phyloP scores from a whole-genome alignment of 495 filamentous ascomycete species.

The Aspergillus affinis region DNA sequence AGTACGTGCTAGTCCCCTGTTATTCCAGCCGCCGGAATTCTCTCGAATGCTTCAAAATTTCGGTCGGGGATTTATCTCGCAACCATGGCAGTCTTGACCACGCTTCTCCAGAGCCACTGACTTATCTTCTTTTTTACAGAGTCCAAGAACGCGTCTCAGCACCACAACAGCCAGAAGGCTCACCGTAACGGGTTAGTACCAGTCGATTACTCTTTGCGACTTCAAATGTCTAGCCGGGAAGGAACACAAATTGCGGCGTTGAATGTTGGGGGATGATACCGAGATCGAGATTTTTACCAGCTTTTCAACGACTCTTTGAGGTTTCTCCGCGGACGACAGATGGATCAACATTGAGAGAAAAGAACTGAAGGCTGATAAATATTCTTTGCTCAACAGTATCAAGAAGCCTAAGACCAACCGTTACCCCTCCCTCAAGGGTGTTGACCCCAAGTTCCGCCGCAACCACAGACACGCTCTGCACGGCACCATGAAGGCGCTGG shows the following conservation, averaged over 20 bases:
- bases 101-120: constrained; percentile 1
- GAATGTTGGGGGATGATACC: constrained; percentile 9
- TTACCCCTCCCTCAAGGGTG: constrained; percentile 98
- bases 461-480: constrained; percentile 99
- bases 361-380: constrained; percentile 33
- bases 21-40: neutral
- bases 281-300: neutral
- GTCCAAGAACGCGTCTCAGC: constrained; percentile 99
- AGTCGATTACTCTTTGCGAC: constrained; percentile 7
- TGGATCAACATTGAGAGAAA: neutral
- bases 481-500: constrained; percentile 96
- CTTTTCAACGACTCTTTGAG: neutral
- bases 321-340: neutral
- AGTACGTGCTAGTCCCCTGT: constrained; percentile 37
- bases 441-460: constrained; percentile 98
- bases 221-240: neutral
- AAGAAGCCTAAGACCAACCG: constrained; percentile 99
- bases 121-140: constrained; percentile 53
- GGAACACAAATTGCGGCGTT: constrained; percentile 10
- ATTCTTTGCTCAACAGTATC: constrained; percentile 65
- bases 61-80: neutral
- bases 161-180: constrained; percentile 94
- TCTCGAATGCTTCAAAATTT: constrained; percentile 9
- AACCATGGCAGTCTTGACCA: neutral
- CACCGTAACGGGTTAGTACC: constrained; percentile 90